Base-by-base conservation (phyloP, 1,284 basidiomycete species). In the Vanrija sp. region DNA sequence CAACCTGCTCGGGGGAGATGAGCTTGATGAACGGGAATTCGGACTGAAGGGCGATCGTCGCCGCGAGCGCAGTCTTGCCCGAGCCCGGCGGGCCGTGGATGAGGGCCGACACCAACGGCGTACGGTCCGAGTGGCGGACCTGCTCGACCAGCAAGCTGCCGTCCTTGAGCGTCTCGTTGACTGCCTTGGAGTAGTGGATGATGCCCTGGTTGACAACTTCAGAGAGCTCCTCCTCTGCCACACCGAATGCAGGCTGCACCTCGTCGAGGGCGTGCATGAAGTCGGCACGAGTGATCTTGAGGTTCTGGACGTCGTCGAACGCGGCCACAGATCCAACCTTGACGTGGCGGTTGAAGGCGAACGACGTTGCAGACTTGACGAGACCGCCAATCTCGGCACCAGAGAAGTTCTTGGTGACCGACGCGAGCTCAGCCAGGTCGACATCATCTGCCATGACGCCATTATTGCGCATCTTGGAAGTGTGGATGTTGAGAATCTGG, bases 21-120 rank as follows among this genome's bases (percentile, higher is more conserved):
- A 99, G 83, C 77, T 98, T 98, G 81, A 98, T 97, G 80, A 98
- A 99, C 0, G 96, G 96, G 77, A 88, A 98, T 59, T 87, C 82
- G 14, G 95, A 98, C 10, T 84, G 83, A 77, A 92, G 87, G 8
- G 95, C 96, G 54, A 98, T 96, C 8, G 89, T 91, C 4, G 93
- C 96, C 5, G 90, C 95, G 44, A 98, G 79, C 0, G 96, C 95
- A 0, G 95, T 95, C 80, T 98, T 98, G 38, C 96, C 96, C 3
- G 91, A 85, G 4, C 91, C 89, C 12, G 94, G 83, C 1, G 89
- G 87, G 5, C 92, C 95, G 67, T 96, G 89, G 47, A 98, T 78
- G 14, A 98, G 81, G 5, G 94, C 82, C 62, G 87, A 91, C 67
- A 98, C 95, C 41, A 96, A 84, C 7, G 91, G 94, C 0, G 96